Base-by-base conservation (phyloP, 768 basidiomycete genomes). In the Psilocybe cubensis region DNA sequence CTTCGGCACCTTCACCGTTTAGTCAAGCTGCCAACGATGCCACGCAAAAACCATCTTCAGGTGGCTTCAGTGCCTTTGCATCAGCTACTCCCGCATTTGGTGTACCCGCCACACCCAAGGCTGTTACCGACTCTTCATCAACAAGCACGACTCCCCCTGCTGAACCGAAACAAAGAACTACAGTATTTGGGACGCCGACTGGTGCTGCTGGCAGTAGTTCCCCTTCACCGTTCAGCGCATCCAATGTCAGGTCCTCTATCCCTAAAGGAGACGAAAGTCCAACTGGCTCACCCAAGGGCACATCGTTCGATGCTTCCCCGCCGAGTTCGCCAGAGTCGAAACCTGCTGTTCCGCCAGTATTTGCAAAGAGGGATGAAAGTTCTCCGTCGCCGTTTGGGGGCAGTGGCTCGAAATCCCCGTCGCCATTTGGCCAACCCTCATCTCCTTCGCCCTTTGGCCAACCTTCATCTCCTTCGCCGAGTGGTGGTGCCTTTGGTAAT, bases 401-500 rank as follows among this genome's bases (percentile, higher is more conserved):
- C 35, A 18, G 12, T 38, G 35, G 5, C n/a, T 11, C 35, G 5
- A 12, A 12, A 14, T 38, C 54, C 8, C n/a, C 54, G 1, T 44
- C 52, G 6, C 20, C 50, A n/a, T 17, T 43, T 35, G 20, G 51
- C 18, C 27, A 52, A 41, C 49, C 38, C 54, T 46, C 21, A 9
- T 25, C 51, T 41, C 47, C 58, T 1, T 52, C 54, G n/a, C 51
- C n/a, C n/a, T 17, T 43, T 35, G 20, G 51, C 18, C 27, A 52
- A 41, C 49, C 38, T 52, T 46, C 21, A 9, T 25, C 51, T 41
- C 47, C 66, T 23, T 27, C 66, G 4, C 27, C 66, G 9, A 53
- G 60, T 21, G 27, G 48, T 24, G 61, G 28, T 40, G 73, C 72
- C 4, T 79, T 79, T 52, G 63, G 68, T 20, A 72, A 67, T 58